Conservation (phyloP, 2,329 filamentous ascomycete species). For the Fonsecaea pugnacius region DNA sequence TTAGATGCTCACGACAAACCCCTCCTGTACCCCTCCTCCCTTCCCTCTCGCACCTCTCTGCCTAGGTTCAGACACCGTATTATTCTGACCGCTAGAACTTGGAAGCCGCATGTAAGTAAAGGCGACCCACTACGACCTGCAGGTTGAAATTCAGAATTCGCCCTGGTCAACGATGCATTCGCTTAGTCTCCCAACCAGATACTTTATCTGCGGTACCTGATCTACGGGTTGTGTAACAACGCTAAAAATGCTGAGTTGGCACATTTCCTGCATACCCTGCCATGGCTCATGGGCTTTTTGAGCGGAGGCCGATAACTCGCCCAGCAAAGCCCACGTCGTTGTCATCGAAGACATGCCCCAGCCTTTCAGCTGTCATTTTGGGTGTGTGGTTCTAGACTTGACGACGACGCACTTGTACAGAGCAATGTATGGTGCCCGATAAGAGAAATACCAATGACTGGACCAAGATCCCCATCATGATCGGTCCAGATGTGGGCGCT, state of each 20-base stretch:
- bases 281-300: neutral
- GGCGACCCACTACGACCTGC: neutral
- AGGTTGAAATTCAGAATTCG: neutral
- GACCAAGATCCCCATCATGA: neutral
- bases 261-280: neutral
- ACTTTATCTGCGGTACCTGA: constrained; percentile 3
- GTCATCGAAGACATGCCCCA: neutral
- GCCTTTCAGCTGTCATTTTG: neutral
- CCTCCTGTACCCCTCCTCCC: neutral
- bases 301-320: neutral
- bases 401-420: neutral
- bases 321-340: neutral
- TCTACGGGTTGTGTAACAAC: constrained; percentile 1
- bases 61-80: neutral
- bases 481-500: neutral
- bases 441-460: neutral
- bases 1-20: neutral
- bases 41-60: neutral
- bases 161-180: constrained; percentile 6
- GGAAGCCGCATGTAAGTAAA: neutral
- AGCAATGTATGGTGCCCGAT: neutral
- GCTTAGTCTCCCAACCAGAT: constrained; percentile 2
- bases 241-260: constrained; percentile 12
- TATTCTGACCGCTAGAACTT: neutral
- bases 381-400: neutral